Percentiles rank a stretch among this genome's conserved stretches.
Conservation (phyloP, 179 eudicot species). For the Corrigiola litoralis region DNA sequence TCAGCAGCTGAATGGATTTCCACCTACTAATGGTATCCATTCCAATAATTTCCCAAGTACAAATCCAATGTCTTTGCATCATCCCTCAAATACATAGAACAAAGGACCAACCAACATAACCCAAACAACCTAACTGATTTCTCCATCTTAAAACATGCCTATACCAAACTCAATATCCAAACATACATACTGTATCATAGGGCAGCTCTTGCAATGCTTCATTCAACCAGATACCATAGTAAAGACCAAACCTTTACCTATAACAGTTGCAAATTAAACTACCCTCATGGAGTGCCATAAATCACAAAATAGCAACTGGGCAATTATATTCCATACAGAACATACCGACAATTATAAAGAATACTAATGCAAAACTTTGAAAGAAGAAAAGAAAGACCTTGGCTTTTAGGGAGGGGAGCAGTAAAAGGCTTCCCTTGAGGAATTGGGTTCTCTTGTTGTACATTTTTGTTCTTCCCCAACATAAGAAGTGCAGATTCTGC, state of each 20-base stretch:
- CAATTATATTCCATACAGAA: background rate
- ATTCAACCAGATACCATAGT: background rate
- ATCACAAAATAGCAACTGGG: background rate
- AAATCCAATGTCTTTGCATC: too few relatives aligned
- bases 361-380: background rate
- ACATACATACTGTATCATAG: background rate
- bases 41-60: too few relatives aligned
- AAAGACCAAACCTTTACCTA: background rate
- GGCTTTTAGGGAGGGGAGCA: slow-evolving; percentile 49
- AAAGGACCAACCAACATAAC: background rate
- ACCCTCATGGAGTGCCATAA: background rate
- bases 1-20: too few relatives aligned
- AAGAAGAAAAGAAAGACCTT: slow-evolving; percentile 25
- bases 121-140: too few relatives aligned
- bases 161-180: background rate
- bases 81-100: background rate
- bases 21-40: too few relatives aligned
- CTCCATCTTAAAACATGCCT: too few relatives aligned
- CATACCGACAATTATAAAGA: background rate
- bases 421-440: slow-evolving; percentile 27
- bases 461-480: slow-evolving; percentile 21
- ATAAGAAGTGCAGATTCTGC: slow-evolving; percentile 52
- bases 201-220: background rate
- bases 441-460: slow-evolving; percentile 18
- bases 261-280: background rate